phyloP scores from a whole-genome alignment of 1,284 basidiomycete genomes.

The Apiotrichum domesticum region DNA sequence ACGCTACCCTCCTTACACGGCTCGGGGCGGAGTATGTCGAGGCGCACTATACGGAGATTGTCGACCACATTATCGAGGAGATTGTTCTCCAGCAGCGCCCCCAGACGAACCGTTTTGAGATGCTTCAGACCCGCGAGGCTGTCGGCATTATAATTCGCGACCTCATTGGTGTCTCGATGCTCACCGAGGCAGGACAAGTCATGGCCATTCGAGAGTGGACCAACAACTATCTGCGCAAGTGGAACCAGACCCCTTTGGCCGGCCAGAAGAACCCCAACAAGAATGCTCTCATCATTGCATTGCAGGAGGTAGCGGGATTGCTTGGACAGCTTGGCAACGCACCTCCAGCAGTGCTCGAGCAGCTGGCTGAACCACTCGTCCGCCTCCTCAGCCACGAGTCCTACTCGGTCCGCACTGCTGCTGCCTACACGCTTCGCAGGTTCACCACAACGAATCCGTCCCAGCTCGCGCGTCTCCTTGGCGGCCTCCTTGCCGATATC shows the following conservation, averaged over 20 bases:
- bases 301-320: constrained; percentile 78
- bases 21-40: constrained; percentile 79
- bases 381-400: constrained; percentile 81
- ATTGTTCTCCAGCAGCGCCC: constrained; percentile 59
- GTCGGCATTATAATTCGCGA: constrained; percentile 75
- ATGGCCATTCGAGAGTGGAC: constrained; percentile 81
- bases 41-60: constrained; percentile 69
- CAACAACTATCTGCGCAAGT: constrained; percentile 73
- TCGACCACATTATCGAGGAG: constrained; percentile 72
- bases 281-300: constrained; percentile 64
- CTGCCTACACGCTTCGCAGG: constrained; percentile 79
- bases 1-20: constrained; percentile 66
- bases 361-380: constrained; percentile 76
- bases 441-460: constrained; percentile 86
- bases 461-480: constrained; percentile 73
- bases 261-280: constrained; percentile 69
- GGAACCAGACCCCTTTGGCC: constrained; percentile 81
- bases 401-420: constrained; percentile 75
- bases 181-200: constrained; percentile 90
- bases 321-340: constrained; percentile 87
- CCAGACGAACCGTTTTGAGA: constrained; percentile 62
- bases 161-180: constrained; percentile 76
- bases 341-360: constrained; percentile 81
- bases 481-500: constrained; percentile 78
- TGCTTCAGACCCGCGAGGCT: constrained; percentile 64